phyloP scores from a whole-genome alignment of 371 early-diverging fungal species.

The Coemansia sp. region DNA sequence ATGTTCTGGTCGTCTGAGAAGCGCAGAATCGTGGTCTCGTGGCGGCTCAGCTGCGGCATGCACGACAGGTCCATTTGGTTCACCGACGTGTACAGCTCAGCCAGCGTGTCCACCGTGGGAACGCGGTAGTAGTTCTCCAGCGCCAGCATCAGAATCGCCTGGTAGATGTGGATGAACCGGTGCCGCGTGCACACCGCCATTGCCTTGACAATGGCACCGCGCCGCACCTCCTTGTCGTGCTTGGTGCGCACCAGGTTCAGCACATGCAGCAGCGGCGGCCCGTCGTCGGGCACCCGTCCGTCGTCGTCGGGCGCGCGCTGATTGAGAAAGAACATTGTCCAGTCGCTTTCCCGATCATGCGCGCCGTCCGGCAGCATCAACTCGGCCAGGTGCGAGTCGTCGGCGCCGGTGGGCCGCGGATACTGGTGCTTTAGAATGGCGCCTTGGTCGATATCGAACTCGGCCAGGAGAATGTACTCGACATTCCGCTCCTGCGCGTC shows the following conservation, averaged over 20 bases:
- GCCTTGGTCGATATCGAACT: slow-evolving; percentile 93
- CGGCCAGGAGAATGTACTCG: slow-evolving; percentile 83
- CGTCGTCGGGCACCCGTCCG: slow-evolving; percentile 27
- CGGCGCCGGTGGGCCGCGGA: slow-evolving; percentile 79
- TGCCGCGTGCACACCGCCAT: slow-evolving; percentile 91
- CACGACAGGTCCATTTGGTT: slow-evolving; percentile 83
- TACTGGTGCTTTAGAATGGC: slow-evolving; percentile 82
- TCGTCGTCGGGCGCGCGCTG: slow-evolving; percentile 61
- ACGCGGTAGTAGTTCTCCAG: slow-evolving; percentile 87
- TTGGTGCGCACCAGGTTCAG: slow-evolving; percentile 88
- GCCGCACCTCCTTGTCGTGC: slow-evolving; percentile 78
- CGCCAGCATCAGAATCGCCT: slow-evolving; percentile 85
- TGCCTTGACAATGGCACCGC: slow-evolving; percentile 91
- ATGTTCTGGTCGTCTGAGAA: slow-evolving; percentile 77
- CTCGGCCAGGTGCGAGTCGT: slow-evolving; percentile 89
- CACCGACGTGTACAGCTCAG: slow-evolving; percentile 75
- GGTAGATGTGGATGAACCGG: slow-evolving; percentile 90
- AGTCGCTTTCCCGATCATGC: slow-evolving; percentile 87
- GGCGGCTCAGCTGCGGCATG: slow-evolving; percentile 76
- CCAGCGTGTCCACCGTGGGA: slow-evolving; percentile 73
- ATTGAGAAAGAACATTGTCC: slow-evolving; percentile 92
- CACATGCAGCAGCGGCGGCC: slow-evolving; percentile 76
- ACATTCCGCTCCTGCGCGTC: slow-evolving; percentile 58
- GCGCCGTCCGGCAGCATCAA: slow-evolving; percentile 96
- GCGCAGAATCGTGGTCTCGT: slow-evolving; percentile 76